Base-by-base conservation (phyloP, 2,329 filamentous ascomycete genomes). In the Penicillium sp. region DNA sequence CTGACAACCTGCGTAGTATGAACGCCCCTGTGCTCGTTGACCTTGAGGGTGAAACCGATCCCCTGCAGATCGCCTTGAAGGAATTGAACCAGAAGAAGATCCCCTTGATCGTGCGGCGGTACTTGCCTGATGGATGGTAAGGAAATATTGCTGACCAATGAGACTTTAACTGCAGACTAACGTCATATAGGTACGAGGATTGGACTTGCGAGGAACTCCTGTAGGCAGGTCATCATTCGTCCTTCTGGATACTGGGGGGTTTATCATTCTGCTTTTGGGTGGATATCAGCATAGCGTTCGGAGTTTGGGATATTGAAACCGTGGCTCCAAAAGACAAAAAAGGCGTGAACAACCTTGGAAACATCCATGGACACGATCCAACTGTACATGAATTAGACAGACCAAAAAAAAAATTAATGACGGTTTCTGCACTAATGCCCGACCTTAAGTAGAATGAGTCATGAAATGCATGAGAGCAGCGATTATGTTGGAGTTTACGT, bases 11-110 rank as follows among this genome's bases (percentile, higher is more conserved):
- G 37, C 43, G 19, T 44, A 96, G 95, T 80, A 96, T 97, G 88
- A 98, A 98, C 76, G 95, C 95, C 58, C 95, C 95, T 3, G 93
- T 98, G 29, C 84, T 99, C 46, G 95, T 99, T 52, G 95, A 99
- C 73, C 85, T 97, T 33, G 95, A 98, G 77, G 95, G 95, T 71
- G 93, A 98, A 82, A 98, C 95, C 51, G 95, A 99, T 80, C 95
- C 95, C 45, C 82, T 99, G 55, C 92, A 97, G 78, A 98, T 99
- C 73, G 95, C 95, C 25, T 90, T 97, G 76, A 98, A 98, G 80
- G 95, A 99, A 79, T 82, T 99, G 74, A 87, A 91, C 63, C 93
- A 98, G 81, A 98, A 98, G 85, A 99, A 99, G 85, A 96, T 99
- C 54, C 95, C 95, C 25, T 79, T 99, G 60, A 95, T 99, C 56